Base-by-base conservation (phyloP, 345 rosid genomes). In the Rubroshorea leprosula region DNA sequence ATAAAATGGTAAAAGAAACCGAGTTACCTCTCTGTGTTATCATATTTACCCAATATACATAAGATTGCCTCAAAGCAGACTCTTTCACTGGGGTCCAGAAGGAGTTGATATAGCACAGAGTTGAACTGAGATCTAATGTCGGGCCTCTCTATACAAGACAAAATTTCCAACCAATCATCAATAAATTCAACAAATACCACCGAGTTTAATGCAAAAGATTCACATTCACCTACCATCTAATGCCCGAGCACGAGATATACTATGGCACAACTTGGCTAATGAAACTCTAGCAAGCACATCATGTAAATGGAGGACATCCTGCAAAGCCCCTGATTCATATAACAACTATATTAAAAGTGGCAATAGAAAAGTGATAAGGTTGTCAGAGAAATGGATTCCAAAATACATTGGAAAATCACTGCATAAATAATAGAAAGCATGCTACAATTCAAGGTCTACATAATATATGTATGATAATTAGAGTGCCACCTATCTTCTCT, bases 271-370 rank as follows among this genome's bases (percentile, higher is more conserved):
- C 81, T 83, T 90, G 74, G 96, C 97, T 72, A 93, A 74, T 65
- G 97, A 68, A 57, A 93, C 96, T 81, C 99, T 83, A 48, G 99
- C 99, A 65, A 93, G 96, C 57, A 93, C 99, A 74, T 93, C 99
- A 70, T 90, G 96, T 76, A 93, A 78, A 80, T 93, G 99, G 61
- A 93, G 97, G 67, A 93, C 90, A 82, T 93, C 99, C 69, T 83
- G 97, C 87, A 93, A 74, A 45, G 97, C 96, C 69, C 99, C 99
- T 93, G 86, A 67, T 73, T 57, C 69, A 68, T 41, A n/a, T n/a
- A n/a, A 52, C 25, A 48, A 56, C 31, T 24, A 29, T 43, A 46
- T 62, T 18, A 60, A 55, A 49, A 61, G 49, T 47, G 54, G 45
- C 14, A 31, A 39, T 39, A 13, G 41, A 68, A 56, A 23, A 21